Evolutionary conservation across 1,284 basidiomycete species (phyloP), one percentile per base, ranked within the genome.

Genomic region (Austropuccinia psidii): DNA sequence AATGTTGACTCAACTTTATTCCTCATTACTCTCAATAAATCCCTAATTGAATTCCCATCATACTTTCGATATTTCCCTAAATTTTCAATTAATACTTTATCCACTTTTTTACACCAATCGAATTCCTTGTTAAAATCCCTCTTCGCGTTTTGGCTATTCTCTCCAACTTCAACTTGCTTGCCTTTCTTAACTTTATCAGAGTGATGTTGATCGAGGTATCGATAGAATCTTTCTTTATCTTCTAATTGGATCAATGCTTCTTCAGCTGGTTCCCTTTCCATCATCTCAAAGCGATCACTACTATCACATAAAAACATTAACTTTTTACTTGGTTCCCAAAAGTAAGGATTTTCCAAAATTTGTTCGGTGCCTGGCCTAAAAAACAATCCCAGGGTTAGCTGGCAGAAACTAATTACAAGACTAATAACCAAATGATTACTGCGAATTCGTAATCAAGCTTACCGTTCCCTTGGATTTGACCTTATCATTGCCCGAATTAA

Each of bases 41-140:
- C 96, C 77, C 96, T 90, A 6, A 98, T 89, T 52, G 89, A 90
- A 78, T 84, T 84, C 27, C 90, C 90, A 79, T 98, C 93, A 80
- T 98, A 98, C 82, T 98, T 94, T 78, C 93, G 85, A 83, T 93
- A 98, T 82, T 98, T 98, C 75, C 94, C 93, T 62, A 98, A 82
- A 79, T 93, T 97, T 68, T 95, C 92, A 68, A 94, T 87, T 80
- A 98, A 93, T 17, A 88, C 84, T 78, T 88, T 89, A 83, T 98
- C 95, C 65, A 98, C 54, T 52, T 88, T 85, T 11, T 86, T 82
- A 76, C 90, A 88, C 95, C 95, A 98, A 81, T 98, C 94, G 6
- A 72, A 58, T 27, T 13, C 15, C 13, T 65, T 65, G 7, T 11
- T 11, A 45, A 11, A 45, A n/a, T n/a, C n/a, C n/a, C n/a, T n/a